Base-by-base conservation (phyloP, 2,329 filamentous ascomycete species). In the Hymenotorrendiella dingleyae region DNA sequence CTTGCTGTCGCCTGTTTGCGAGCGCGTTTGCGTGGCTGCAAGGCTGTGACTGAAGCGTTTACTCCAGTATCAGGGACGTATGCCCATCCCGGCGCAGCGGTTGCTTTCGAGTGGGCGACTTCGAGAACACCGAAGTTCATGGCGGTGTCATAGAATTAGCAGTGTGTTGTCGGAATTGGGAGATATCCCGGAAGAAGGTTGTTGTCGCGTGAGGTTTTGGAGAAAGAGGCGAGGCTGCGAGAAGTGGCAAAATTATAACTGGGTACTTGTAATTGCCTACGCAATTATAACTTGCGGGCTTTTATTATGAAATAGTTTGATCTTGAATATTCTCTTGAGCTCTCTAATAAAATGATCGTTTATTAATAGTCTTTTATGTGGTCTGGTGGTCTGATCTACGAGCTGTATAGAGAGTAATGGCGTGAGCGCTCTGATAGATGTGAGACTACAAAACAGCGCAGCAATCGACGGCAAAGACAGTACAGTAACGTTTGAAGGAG, bases 81-180 rank as follows among this genome's bases (percentile, higher is more conserved):
- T 10, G 88, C 88, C 84, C 89, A 97, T 58, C 91, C 91, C 1
- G 91, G 89, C 1, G 87, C 85, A 33, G 76, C 71, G 33, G 78
- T 77, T 12, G 80, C 80, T 48, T 79, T 80, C 21, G 80, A 70
- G 58, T 78, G 80, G 26, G 87, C 85, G 44, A 96, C 71, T 55
- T 94, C 84, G 65, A 94, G 82, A 56, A 97, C 87, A 56, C 86
- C 84, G 54, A 84, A 83, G 57, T 81, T 79, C 60, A 79, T 76
- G 74, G 80, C 82, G 14, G 19, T 47, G 48, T 40, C 42, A 45
- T 20, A 14, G 20, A 20, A 22, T 12, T 21, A 19, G 19, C 17
- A 12, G 3, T 19, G 40, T 22, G 47, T 42, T 43, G 26, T 33
- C 9, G 4, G 24, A 28, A 6, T 10, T 4, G 30, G 14, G 29